Conservation (phyloP, 352 stramenopile genomes). For the Phytophthora foliorum region DNA sequence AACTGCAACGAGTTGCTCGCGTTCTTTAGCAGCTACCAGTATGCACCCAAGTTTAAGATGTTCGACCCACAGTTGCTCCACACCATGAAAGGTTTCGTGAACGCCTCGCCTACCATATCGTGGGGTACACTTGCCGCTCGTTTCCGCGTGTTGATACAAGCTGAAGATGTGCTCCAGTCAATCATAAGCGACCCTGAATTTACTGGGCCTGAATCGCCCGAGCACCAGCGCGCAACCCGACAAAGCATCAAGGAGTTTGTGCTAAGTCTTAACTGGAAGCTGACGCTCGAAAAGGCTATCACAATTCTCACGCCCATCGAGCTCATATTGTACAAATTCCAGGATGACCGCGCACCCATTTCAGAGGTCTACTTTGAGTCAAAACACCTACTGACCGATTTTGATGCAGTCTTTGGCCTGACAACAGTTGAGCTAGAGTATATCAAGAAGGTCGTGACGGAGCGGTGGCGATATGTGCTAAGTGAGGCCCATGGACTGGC, state of each 20-base stretch:
- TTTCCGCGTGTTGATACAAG: constrained; percentile 74
- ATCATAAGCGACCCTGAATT: constrained; percentile 82
- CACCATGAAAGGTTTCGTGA: constrained; percentile 84
- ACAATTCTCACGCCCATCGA: constrained; percentile 85
- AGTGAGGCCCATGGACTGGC: constrained; percentile 80
- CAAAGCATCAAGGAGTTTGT: constrained; percentile 83
- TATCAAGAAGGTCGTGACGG: constrained; percentile 85
- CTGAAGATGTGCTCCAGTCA: constrained; percentile 77
- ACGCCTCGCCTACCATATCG: constrained; percentile 64
- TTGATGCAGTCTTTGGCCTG: constrained; percentile 79
- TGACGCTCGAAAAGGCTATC: constrained; percentile 84
- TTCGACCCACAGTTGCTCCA: constrained; percentile 77
- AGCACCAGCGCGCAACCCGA: constrained; percentile 63
- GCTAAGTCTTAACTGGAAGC: constrained; percentile 78
- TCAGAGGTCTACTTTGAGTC: constrained; percentile 89
- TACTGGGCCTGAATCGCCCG: constrained; percentile 40
- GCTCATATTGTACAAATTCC: constrained; percentile 86
- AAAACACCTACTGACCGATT: constrained; percentile 81
- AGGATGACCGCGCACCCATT: constrained; percentile 81
- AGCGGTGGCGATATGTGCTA: constrained; percentile 80
- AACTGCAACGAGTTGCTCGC: constrained; percentile 79
- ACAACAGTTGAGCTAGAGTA: constrained; percentile 79
- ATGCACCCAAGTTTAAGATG: constrained; percentile 76
- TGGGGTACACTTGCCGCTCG: constrained; percentile 75
- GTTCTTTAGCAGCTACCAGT: constrained; percentile 89